These are phyloP conservation scores for Phylloporus sp. DNA, from an alignment of 768 basidiomycete genomes.

Conservation along the genomic window DNA sequence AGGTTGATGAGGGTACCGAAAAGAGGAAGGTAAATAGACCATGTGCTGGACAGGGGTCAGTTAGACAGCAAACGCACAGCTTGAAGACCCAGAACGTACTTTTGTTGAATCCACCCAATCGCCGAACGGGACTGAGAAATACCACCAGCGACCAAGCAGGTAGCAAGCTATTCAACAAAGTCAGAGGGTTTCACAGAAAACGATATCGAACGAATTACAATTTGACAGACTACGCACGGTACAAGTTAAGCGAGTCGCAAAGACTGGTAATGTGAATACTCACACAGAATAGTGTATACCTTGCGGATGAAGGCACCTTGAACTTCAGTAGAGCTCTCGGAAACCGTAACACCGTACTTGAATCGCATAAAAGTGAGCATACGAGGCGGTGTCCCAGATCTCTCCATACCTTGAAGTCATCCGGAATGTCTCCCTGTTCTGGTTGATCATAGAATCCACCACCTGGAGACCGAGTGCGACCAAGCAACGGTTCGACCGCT, in stretches of 20 bases:
- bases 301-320: conserved; percentile 86
- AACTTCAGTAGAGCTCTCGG: conserved; percentile 74
- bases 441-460: conserved; percentile 74
- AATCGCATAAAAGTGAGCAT: conserved; percentile 7
- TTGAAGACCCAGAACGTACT: conserved; percentile 44
- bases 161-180: conserved; percentile 49
- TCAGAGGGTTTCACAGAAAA: conserved; percentile 1
- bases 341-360: conserved; percentile 79
- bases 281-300: conserved; percentile 86
- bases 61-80: conserved; percentile 1
- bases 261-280: conserved; percentile 30
- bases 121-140: conserved; percentile 62
- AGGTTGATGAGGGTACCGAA: conserved; percentile 79
- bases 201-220: conserved; percentile 42
- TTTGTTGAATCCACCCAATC: conserved; percentile 64
- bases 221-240: conserved; percentile 55
- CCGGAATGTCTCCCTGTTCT: conserved; percentile 69
- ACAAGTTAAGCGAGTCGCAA: conserved; percentile 1
- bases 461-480: conserved; percentile 40
- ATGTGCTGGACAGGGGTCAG: conserved; percentile 43
- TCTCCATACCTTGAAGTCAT: conserved; percentile 83
- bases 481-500: conserved; percentile 54
- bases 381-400: background rate
- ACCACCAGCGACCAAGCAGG: conserved; percentile 68
- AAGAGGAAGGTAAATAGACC: conserved; percentile 78